These are phyloP conservation scores for Penicillium canescens DNA, from an alignment of 495 filamentous ascomycete species.

Conservation along the genomic window DNA sequence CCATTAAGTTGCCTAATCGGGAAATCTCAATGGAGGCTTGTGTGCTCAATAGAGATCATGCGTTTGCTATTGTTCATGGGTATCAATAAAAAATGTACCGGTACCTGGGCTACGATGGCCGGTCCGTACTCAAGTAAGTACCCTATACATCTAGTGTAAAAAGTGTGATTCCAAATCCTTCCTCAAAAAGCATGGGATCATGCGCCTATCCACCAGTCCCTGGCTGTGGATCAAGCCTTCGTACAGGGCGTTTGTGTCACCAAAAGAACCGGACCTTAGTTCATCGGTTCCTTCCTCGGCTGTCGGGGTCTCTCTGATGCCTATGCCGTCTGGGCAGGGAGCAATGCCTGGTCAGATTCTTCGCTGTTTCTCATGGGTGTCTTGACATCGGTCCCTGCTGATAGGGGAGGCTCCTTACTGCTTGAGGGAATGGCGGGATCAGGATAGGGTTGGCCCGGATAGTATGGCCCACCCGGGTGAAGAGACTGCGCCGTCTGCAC, in stretches of 20 bases:
- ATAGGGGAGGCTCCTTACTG: slow-evolving; percentile 22
- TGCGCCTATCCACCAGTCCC: slow-evolving; percentile 20
- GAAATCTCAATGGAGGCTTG: neutral
- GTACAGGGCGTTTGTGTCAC: slow-evolving; percentile 24
- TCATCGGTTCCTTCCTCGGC: slow-evolving; percentile 17
- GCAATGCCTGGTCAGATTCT: slow-evolving; percentile 17
- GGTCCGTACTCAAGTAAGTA: neutral
- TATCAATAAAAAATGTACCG: slow-evolving; percentile 8
- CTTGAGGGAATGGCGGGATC: slow-evolving; percentile 4
- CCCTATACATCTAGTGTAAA: neutral
- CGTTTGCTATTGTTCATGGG: slow-evolving; percentile 10
- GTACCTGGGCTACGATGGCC: neutral
- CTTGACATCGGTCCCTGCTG: slow-evolving; percentile 7
- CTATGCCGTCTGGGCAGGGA: slow-evolving; percentile 8
- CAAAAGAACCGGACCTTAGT: slow-evolving; percentile 12
- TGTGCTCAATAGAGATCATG: slow-evolving; percentile 10
- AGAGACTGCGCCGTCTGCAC: slow-evolving; percentile 46
- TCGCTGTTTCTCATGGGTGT: slow-evolving; percentile 5
- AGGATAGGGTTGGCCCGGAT: slow-evolving; percentile 34
- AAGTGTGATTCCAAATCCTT: slow-evolving; percentile 10
- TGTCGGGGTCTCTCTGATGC: slow-evolving; percentile 5
- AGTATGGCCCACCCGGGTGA: slow-evolving; percentile 52
- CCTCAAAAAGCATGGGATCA: slow-evolving; percentile 5
- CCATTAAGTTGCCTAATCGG: slow-evolving; percentile 8
- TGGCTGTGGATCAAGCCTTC: slow-evolving; percentile 23